These are phyloP conservation scores for Naganishia albida DNA, from an alignment of 1,284 basidiomycete genomes.

Conservation along the genomic window DNA sequence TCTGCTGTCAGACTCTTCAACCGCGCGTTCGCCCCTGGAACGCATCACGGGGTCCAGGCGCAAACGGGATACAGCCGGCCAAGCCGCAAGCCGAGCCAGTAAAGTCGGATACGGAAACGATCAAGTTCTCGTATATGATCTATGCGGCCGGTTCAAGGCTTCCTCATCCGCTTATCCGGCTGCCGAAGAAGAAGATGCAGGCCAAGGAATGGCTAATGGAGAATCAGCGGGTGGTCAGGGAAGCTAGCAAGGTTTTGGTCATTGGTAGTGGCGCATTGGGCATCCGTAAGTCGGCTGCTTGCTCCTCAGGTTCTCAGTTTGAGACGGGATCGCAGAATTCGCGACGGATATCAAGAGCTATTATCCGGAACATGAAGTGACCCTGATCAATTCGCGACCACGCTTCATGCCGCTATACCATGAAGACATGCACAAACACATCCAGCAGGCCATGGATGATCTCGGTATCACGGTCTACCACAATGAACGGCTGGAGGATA, in stretches of 20 bases:
- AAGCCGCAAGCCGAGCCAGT: constrained; percentile 24
- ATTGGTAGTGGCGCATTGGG: constrained; percentile 58
- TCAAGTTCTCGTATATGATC: constrained; percentile 55
- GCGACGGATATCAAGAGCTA: constrained; percentile 56
- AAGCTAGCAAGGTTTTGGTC: constrained; percentile 53
- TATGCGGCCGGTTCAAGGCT: constrained; percentile 54
- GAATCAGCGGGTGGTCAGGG: constrained; percentile 43
- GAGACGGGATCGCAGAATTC: constrained; percentile 46
- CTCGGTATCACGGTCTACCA: constrained; percentile 22
- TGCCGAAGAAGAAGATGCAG: constrained; percentile 40
- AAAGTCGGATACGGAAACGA: constrained; percentile 43
- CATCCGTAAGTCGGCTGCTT: constrained; percentile 49
- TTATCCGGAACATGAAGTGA: constrained; percentile 54
- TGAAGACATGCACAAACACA: constrained; percentile 51
- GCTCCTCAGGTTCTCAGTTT: not conserved
- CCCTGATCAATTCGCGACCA: constrained; percentile 56
- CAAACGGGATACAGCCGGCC: constrained; percentile 6
- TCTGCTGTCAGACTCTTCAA: constrained; percentile 30
- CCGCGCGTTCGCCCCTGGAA: constrained; percentile 18
- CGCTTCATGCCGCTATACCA: constrained; percentile 56
- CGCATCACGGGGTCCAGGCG: not conserved
- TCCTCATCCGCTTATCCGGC: constrained; percentile 52
- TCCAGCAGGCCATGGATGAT: constrained; percentile 31
- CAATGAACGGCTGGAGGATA: constrained; percentile 28
- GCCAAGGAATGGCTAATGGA: constrained; percentile 38